phyloP scores from a whole-genome alignment of 225 moss, liverwort and hornwort species.

The Anthoceros angustus region DNA sequence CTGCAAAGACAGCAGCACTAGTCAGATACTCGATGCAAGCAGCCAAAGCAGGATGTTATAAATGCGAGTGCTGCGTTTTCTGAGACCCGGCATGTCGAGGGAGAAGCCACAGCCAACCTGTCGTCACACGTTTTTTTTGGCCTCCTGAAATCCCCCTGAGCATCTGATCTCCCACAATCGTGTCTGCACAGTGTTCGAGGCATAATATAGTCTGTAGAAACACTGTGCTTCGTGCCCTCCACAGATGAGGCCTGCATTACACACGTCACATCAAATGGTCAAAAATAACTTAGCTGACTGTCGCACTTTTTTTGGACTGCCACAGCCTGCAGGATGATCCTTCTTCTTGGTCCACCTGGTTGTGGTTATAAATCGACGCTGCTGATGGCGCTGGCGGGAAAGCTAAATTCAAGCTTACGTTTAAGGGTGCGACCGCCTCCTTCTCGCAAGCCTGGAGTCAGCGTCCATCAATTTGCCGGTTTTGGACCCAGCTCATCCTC shows the following conservation, averaged over 20 bases:
- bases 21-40: no score
- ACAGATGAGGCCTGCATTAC: constrained; percentile 22
- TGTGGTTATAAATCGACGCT: constrained; percentile 40
- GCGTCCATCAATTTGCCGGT: no score
- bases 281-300: background rate
- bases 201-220: constrained; percentile 26
- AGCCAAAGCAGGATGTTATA: no score
- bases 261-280: no score
- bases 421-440: constrained; percentile 5
- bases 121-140: constrained; percentile 28
- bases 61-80: no score
- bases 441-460: background rate
- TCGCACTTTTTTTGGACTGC: background rate
- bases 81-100: no score
- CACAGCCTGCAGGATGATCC: constrained; percentile 28
- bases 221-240: constrained; percentile 18
- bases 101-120: background rate
- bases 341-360: constrained; percentile 34
- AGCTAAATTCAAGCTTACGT: constrained; percentile 19
- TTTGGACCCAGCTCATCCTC: background rate
- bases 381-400: constrained; percentile 23
- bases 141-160: no score
- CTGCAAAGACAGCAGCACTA: constrained; percentile 9
- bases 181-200: constrained; percentile 24
- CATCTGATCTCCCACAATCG: no score